Evolutionary conservation across 768 basidiomycete species (phyloP).

Genomic region (Leucocoprinus sp.): DNA sequence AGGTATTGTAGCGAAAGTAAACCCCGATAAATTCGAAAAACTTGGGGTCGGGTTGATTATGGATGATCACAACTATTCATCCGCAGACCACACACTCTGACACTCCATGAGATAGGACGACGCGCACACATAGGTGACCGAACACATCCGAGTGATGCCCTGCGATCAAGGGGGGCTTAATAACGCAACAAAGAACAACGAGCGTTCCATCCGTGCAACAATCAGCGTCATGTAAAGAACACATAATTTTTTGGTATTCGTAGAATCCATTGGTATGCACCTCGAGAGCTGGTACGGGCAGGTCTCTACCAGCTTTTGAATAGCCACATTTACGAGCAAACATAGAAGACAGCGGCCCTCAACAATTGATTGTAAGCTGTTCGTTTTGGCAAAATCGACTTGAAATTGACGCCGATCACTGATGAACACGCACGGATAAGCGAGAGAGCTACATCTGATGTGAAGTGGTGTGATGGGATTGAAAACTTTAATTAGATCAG

Average conservation of each 20-base stretch:
- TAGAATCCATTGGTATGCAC: constrained; percentile 3
- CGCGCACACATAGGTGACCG: constrained; percentile 14
- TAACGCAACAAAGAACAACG: not conserved
- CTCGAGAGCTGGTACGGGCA: constrained; percentile 17
- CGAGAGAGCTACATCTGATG: too few relatives aligned
- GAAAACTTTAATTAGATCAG: too few relatives aligned
- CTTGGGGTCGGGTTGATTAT: constrained; percentile 23
- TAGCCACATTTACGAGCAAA: constrained; percentile 17
- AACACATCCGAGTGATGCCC: constrained; percentile 14
- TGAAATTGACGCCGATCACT: too few relatives aligned
- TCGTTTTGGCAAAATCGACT: too few relatives aligned
- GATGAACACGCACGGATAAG: too few relatives aligned
- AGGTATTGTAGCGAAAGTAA: constrained; percentile 70
- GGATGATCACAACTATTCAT: not conserved
- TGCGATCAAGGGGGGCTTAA: not conserved
- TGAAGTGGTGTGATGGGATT: too few relatives aligned
- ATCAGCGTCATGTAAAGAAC: constrained; percentile 8
- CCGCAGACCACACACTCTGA: constrained; percentile 39
- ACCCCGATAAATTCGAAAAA: constrained; percentile 66
- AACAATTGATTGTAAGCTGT: too few relatives aligned
- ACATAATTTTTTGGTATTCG: not conserved
- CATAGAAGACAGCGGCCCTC: too few relatives aligned
- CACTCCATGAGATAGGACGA: constrained; percentile 46
- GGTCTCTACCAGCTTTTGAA: constrained; percentile 19
- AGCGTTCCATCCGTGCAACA: constrained; percentile 13